Base-by-base conservation (phyloP, 2,329 filamentous ascomycete genomes). In the Cladosporium sp. region DNA sequence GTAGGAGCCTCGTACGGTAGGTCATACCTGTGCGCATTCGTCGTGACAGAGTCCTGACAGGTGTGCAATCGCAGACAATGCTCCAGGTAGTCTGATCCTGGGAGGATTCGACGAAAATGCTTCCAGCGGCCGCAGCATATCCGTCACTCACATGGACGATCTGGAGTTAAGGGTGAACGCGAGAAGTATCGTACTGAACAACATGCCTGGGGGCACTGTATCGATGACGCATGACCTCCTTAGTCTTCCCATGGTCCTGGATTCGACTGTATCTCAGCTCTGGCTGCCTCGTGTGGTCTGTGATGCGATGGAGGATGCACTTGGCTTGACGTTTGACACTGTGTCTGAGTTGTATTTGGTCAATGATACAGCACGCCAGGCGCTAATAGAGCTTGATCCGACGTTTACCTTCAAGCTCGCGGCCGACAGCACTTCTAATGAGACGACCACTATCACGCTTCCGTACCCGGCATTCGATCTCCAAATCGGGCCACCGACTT, bases 401-500 rank as follows among this genome's bases (percentile, higher is more conserved):
- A 72, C 63, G 25, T 63, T 78, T 20, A 76, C 72, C 2, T 75
- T 79, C 60, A 73, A 68, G 2, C 66, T 78, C 9, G 58, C 39
- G 12, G 34, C 37, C 3, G 34, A 51, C 36, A 42, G 30, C 1
- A 39, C 15, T 0, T 19, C 39, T 12, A 37, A 45, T 8, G 42
- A 45, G 3, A 64, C 66, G 0, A 55, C 45, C 3, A 39, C n/a
- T 17, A 73, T 75, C 50, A 60, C 62, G 11, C 60, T 76, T 45
- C 73, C 73, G 0, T 75, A 76, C 51, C 67, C 65, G 45, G 73
- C 73, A 28, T 73, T 74, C 58, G 73, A 74, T 51, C 65, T 72
- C 61, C 36, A 68, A 59, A 51, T 60, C 59, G 47, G 64, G 30
- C 49, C 61, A 60, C 55, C 62, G 42, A 45, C 63, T 55, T 55